phyloP scores from a whole-genome alignment of 1,139 yeast genomes.

The Nematodospora anomalae region DNA sequence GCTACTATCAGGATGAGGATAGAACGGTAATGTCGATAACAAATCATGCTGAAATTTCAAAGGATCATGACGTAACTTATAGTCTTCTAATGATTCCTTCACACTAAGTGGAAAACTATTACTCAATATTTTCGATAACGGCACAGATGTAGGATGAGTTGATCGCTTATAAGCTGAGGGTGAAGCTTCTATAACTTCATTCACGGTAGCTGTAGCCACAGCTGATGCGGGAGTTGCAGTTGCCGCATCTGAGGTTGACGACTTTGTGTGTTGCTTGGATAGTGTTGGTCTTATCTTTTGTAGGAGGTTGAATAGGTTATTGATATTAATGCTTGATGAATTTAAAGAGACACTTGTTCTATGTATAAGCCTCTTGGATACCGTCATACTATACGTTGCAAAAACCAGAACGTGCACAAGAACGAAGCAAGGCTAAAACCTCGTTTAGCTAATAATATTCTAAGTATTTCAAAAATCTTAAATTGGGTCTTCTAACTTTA shows the following conservation, averaged over 20 bases:
- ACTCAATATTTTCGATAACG: conserved; percentile 49
- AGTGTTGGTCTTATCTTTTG: conserved; percentile 2
- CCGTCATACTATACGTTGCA: conserved; percentile 2
- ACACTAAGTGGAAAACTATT: conserved; percentile 59
- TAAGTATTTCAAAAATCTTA: no score
- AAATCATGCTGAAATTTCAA: conserved; percentile 54
- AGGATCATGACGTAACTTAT: conserved; percentile 38
- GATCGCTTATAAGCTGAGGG: conserved; percentile 39
- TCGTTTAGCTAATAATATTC: no score
- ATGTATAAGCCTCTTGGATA: conserved; percentile 3
- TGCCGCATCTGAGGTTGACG: conserved; percentile 1
- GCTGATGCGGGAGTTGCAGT: background rate
- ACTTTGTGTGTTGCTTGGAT: background rate
- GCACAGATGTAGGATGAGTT: conserved; percentile 65
- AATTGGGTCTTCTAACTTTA: background rate
- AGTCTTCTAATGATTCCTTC: conserved; percentile 54
- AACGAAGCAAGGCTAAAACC: no score
- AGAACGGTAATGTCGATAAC: conserved; percentile 42
- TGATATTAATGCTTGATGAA: conserved; percentile 5
- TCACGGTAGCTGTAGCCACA: background rate
- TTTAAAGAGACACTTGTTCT: conserved; percentile 1
- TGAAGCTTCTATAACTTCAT: background rate
- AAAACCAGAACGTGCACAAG: conserved; percentile 1
- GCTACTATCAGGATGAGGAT: conserved; percentile 29
- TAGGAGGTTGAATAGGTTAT: conserved; percentile 3